Evolutionary conservation across 208 protist species (phyloP).

Genomic region (Crithidia expoeki): DNA sequence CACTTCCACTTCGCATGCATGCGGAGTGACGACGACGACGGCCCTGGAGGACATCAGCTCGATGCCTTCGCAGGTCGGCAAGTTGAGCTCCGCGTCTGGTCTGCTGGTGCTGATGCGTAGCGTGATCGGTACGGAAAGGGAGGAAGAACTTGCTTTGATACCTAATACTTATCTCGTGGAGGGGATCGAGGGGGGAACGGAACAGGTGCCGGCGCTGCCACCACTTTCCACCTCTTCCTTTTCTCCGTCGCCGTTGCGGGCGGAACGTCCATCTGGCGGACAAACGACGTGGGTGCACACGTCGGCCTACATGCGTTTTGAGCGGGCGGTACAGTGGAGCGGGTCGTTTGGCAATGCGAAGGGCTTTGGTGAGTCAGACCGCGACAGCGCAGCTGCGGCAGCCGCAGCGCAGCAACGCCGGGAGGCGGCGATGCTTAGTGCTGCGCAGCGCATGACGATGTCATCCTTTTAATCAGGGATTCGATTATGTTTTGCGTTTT

Average conservation of each 20-base stretch:
- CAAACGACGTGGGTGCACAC: not conserved
- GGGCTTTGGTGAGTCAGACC: not conserved
- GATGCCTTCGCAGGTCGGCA: too few relatives aligned
- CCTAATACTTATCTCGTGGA: too few relatives aligned
- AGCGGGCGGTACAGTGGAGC: constrained; percentile 8
- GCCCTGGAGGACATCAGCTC: too few relatives aligned
- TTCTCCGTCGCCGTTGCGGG: not conserved
- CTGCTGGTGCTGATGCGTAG: not conserved
- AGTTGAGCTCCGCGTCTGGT: too few relatives aligned
- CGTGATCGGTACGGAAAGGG: not conserved
- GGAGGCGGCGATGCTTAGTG: not conserved
- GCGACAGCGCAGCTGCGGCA: not conserved
- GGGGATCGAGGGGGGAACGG: too few relatives aligned
- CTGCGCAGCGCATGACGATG: not conserved
- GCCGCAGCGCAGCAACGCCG: not conserved
- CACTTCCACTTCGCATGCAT: not conserved
- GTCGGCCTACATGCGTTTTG: constrained; percentile 1
- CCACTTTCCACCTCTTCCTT: not conserved
- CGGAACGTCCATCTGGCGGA: not conserved
- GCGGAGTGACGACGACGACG: not conserved
- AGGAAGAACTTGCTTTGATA: too few relatives aligned
- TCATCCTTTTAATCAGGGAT: too few relatives aligned
- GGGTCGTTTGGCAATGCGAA: not conserved
- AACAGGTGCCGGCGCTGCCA: not conserved
- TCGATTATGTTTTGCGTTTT: not conserved